Evolutionary conservation across 441 rosid genomes (phyloP).

Genomic region (Brassica balearica): DNA sequence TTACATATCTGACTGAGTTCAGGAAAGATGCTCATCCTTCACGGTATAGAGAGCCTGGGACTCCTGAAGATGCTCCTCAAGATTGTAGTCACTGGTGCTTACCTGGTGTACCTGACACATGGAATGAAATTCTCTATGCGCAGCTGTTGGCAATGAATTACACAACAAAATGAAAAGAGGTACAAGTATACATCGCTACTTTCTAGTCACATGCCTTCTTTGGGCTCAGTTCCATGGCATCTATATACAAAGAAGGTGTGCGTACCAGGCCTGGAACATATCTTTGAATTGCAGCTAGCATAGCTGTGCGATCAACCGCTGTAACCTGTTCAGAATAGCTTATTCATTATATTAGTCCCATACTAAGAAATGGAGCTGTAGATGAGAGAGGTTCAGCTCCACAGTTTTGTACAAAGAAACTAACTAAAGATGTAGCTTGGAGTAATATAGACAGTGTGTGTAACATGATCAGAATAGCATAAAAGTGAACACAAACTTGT

Average conservation of each 20-base stretch:
- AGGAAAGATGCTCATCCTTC: conserved; percentile 79
- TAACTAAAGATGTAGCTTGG: conserved; percentile 16
- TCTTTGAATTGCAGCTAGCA: conserved; percentile 90
- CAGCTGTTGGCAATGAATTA: conserved; percentile 61
- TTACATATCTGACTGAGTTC: conserved; percentile 66
- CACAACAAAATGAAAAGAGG: conserved; percentile 38
- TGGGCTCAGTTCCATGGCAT: conserved; percentile 49
- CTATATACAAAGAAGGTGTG: conserved; percentile 19
- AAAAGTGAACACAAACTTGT: conserved; percentile 3
- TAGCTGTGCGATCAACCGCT: conserved; percentile 92
- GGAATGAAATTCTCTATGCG: conserved; percentile 80
- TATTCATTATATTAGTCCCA: conserved; percentile 4
- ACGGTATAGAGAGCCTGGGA: conserved; percentile 63
- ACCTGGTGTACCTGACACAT: conserved; percentile 74
- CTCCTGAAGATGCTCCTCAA: conserved; percentile 62
- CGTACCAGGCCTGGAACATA: conserved; percentile 80
- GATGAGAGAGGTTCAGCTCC: conserved; percentile 17
- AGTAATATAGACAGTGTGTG: not conserved
- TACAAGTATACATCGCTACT: not conserved
- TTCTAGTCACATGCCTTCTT: conserved; percentile 51
- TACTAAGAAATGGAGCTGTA: conserved; percentile 1
- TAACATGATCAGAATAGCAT: not conserved
- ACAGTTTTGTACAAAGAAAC: conserved; percentile 18
- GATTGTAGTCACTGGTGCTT: conserved; percentile 91
- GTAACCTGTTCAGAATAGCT: conserved; percentile 62